phyloP scores from a whole-genome alignment of 306 rosid genomes.

The Fragaria nilgerrensis region DNA sequence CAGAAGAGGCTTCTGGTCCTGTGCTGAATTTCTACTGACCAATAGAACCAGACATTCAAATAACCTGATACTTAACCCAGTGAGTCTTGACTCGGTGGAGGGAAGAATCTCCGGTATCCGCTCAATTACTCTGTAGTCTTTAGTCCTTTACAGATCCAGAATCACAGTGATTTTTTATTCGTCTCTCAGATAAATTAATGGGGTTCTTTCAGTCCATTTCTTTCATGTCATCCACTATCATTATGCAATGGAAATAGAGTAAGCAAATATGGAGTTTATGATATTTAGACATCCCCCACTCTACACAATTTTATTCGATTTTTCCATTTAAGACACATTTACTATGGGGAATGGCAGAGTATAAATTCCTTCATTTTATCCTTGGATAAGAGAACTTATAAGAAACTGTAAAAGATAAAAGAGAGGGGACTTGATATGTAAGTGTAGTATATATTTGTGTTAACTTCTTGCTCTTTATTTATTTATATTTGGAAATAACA shows the following conservation, averaged over 20 bases:
- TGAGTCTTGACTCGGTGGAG: too few species aligned
- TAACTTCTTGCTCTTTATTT: neutral
- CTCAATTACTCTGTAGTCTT: neutral
- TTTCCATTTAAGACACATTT: neutral
- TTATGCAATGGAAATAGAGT: neutral
- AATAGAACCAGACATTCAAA: neutral
- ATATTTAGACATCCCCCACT: neutral
- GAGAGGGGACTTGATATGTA: neutral
- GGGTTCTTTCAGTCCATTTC: neutral
- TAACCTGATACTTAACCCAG: neutral
- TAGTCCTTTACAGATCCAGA: neutral
- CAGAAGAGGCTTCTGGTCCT: constrained; percentile 4
- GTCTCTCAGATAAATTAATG: neutral
- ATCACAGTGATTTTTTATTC: neutral
- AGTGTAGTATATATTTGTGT: neutral
- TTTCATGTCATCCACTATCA: neutral
- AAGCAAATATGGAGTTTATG: neutral
- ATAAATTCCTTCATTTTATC: neutral
- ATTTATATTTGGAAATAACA: neutral
- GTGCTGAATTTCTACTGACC: neutral
- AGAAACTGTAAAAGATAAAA: neutral
- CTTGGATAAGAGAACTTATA: neutral
- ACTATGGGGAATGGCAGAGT: neutral
- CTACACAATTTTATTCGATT: neutral
- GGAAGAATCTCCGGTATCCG: too few species aligned